Base-by-base conservation (phyloP, 2,329 filamentous ascomycete species). In the Akanthomyces lecanii region DNA sequence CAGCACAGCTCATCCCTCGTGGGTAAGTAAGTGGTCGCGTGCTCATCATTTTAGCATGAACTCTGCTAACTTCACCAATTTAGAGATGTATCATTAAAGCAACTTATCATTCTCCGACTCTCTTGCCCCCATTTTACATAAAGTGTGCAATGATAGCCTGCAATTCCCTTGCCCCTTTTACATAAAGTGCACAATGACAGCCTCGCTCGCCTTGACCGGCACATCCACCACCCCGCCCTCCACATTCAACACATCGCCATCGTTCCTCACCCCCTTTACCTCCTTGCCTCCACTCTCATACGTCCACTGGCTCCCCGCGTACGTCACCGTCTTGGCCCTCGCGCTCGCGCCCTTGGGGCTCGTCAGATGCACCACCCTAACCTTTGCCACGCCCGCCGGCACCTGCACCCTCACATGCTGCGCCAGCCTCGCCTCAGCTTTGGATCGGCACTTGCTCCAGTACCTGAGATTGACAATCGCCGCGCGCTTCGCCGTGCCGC, bases 241-340 rank as follows among this genome's bases (percentile, higher is more conserved):
- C 12, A 74, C 73, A 0, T 47, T 30, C 36, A 76, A 38, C 5
- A 60, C 66, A 45, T 70, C 63, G 2, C 70, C 73, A 47, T 76
- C 74, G 12, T 71, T 64, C 52, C 71, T 66, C 5, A 75, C 71
- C 8, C 69, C 68, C 62, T 67, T 71, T 3, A 75, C 71, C 66
- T 77, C 74, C 63, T 66, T 65, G 0, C 75, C 74, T 1, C 68
- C 54, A 62, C 72, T 75, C 52, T 69, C 68, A 55, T 71, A 74
- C 7, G 73, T 75, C 75, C 74, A 77, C 64, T 75, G 73, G 59
- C 74, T 76, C 5, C 74, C 75, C 2, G 68, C 75, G 44, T 77
- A 76, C 8, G 75, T 75, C 54, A 76, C 75, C 4, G 66, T 69
- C 58, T 69, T 67, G 2, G 72, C 73, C 1, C 65, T 68, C 1